Evolutionary conservation across 2,329 filamentous ascomycete species (phyloP).

Genomic region (Grosmannia serpens): DNA sequence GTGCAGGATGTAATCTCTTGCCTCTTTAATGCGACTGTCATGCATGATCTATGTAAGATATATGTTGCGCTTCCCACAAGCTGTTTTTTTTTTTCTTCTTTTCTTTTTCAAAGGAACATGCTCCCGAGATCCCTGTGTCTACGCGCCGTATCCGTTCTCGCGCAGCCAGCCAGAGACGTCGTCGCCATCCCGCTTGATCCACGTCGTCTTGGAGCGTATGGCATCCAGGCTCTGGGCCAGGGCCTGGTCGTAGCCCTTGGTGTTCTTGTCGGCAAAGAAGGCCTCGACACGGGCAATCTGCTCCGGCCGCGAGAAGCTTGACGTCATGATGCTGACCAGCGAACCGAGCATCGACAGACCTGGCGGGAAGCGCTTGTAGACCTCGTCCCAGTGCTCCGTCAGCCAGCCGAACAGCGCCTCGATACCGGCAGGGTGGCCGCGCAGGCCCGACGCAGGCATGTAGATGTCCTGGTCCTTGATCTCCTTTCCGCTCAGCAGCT

Average conservation of each 20-base stretch:
- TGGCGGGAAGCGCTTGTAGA: conserved; percentile 75
- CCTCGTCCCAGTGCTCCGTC: conserved; percentile 75
- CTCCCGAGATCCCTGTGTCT: no score
- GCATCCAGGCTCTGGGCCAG: conserved; percentile 83
- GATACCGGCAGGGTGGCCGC: conserved; percentile 66
- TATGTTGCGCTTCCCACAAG: no score
- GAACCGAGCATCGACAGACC: conserved; percentile 74
- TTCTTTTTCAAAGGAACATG: no score
- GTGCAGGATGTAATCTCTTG: no score
- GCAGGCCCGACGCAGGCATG: conserved; percentile 69
- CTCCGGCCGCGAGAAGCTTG: conserved; percentile 64
- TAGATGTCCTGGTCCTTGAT: conserved; percentile 95
- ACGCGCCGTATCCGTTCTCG: conserved; percentile 19
- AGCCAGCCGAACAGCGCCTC: conserved; percentile 74
- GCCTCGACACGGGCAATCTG: conserved; percentile 65
- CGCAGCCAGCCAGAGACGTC: conserved; percentile 46
- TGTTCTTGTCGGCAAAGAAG: conserved; percentile 76
- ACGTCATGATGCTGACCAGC: conserved; percentile 72
- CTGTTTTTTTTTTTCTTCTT: no score
- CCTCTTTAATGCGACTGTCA: no score
- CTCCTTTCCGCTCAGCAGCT: conserved; percentile 62
- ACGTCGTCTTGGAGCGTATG: conserved; percentile 73
- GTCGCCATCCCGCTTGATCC: conserved; percentile 63
- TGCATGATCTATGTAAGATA: no score
- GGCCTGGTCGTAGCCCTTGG: conserved; percentile 73